A percentile compares a stretch with the other conserved stretches of the same genome.
Evolutionary conservation across 495 filamentous ascomycete species (phyloP).

Genomic region (Amphirosellinia nigrospora): DNA sequence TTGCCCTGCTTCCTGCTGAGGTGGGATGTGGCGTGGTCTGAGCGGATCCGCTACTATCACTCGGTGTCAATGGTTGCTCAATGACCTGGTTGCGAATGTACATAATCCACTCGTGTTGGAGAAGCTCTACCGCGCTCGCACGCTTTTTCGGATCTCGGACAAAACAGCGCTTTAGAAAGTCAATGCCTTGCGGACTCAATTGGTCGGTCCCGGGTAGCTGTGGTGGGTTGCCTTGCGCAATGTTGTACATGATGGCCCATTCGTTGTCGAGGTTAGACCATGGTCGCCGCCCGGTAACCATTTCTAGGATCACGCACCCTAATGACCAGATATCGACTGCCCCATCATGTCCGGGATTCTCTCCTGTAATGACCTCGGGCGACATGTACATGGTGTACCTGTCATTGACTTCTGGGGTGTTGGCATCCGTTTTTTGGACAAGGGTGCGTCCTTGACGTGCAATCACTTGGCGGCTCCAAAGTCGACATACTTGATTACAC

Average conservation of each 20-base stretch:
- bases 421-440: slow-evolving; percentile 62
- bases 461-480: slow-evolving; percentile 98
- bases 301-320: slow-evolving; percentile 95
- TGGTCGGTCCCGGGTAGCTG: slow-evolving; percentile 82
- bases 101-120: slow-evolving; percentile 97
- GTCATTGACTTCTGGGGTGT: slow-evolving; percentile 90
- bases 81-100: slow-evolving; percentile 61
- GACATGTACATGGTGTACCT: slow-evolving; percentile 99
- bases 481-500: slow-evolving; percentile 98
- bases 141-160: slow-evolving; percentile 80
- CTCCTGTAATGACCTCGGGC: slow-evolving; percentile 94
- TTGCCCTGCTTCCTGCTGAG: slow-evolving; percentile 33
- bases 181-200: slow-evolving; percentile 80
- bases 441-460: slow-evolving; percentile 91
- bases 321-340: slow-evolving; percentile 98
- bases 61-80: slow-evolving; percentile 57
- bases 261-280: slow-evolving; percentile 99
- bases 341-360: slow-evolving; percentile 72
- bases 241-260: slow-evolving; percentile 99
- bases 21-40: slow-evolving; percentile 46
- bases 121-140: slow-evolving; percentile 82
- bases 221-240: slow-evolving; percentile 92
- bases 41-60: slow-evolving; percentile 48
- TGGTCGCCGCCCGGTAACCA: slow-evolving; percentile 92
- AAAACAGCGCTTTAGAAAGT: slow-evolving; percentile 89